These are phyloP conservation scores for Harringtonia aguacate DNA, from an alignment of 2,329 filamentous ascomycete genomes.

Conservation along the genomic window DNA sequence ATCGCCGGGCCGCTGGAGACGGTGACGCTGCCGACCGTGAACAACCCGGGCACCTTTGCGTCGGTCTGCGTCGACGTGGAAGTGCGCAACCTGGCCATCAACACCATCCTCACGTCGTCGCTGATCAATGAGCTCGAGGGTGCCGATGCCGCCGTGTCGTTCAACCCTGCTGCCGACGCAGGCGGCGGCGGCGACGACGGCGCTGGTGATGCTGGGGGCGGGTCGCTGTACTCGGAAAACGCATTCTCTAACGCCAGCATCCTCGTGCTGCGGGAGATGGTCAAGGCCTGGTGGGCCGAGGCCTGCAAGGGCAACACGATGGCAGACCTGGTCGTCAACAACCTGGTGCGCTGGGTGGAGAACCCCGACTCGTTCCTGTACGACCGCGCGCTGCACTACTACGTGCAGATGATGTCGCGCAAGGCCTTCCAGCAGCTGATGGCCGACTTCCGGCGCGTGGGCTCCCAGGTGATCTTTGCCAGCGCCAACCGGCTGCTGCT, in stretches of 20 bases:
- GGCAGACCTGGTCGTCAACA: constrained; percentile 96
- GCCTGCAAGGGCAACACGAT: constrained; percentile 83
- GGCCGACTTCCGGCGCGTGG: constrained; percentile 90
- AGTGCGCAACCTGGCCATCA: constrained; percentile 89
- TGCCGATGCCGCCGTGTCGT: constrained; percentile 71
- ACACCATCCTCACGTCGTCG: constrained; percentile 92
- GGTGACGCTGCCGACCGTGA: constrained; percentile 85
- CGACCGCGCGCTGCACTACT: constrained; percentile 87
- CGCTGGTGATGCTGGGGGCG: constrained; percentile 56
- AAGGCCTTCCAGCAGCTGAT: constrained; percentile 97
- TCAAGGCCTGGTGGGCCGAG: constrained; percentile 96
- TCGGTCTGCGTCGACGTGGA: constrained; percentile 95
- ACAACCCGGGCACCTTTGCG: constrained; percentile 86
- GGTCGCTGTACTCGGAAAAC: constrained; percentile 71
- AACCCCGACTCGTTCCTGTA: constrained; percentile 90
- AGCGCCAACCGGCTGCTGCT: constrained; percentile 80
- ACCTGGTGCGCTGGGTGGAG: constrained; percentile 95
- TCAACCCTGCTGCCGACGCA: constrained; percentile 53
- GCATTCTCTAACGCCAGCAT: constrained; percentile 91
- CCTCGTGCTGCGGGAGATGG: constrained; percentile 89
- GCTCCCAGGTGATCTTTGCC: constrained; percentile 92
- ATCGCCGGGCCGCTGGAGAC: constrained; percentile 72
- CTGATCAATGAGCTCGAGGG: constrained; percentile 95
- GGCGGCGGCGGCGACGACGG: constrained; percentile 57
- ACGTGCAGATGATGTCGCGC: constrained; percentile 96